phyloP scores from a whole-genome alignment of 345 rosid species.

The Rhodamnia argentea region DNA sequence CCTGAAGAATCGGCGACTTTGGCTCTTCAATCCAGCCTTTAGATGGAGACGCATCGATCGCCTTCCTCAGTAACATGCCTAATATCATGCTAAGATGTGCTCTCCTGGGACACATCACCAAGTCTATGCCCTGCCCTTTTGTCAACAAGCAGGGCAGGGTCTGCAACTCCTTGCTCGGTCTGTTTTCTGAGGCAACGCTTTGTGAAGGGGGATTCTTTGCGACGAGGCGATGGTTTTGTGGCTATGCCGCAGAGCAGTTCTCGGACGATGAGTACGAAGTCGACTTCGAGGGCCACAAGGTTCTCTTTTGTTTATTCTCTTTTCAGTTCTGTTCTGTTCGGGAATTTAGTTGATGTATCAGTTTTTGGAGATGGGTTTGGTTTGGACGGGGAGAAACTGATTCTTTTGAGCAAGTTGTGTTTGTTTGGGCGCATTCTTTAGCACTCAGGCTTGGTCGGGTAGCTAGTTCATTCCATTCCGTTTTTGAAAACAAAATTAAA shows the following conservation, averaged over 20 bases:
- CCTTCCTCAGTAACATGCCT: neutral
- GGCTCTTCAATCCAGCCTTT: neutral
- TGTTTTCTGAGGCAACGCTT: neutral
- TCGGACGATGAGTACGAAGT: neutral
- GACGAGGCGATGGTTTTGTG: neutral
- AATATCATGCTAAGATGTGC: neutral
- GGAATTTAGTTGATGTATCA: neutral
- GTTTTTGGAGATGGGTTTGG: neutral
- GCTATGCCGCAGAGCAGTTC: neutral
- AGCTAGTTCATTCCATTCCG: neutral
- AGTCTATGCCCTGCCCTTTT: neutral
- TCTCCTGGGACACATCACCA: neutral
- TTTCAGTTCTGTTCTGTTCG: neutral
- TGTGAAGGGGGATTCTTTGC: neutral
- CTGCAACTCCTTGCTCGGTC: neutral
- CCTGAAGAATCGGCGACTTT: neutral
- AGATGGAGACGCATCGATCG: neutral
- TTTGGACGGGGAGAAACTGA: neutral
- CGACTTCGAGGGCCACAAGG: neutral
- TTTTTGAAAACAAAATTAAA: neutral
- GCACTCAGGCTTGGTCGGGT: neutral
- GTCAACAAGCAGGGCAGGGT: neutral
- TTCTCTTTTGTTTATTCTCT: neutral
- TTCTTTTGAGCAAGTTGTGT: neutral
- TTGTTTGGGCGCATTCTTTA: neutral